Percentiles rank a stretch among this genome's conserved stretches.
Conservation (phyloP, 371 early-diverging fungal species). For the Mucor piriformis region DNA sequence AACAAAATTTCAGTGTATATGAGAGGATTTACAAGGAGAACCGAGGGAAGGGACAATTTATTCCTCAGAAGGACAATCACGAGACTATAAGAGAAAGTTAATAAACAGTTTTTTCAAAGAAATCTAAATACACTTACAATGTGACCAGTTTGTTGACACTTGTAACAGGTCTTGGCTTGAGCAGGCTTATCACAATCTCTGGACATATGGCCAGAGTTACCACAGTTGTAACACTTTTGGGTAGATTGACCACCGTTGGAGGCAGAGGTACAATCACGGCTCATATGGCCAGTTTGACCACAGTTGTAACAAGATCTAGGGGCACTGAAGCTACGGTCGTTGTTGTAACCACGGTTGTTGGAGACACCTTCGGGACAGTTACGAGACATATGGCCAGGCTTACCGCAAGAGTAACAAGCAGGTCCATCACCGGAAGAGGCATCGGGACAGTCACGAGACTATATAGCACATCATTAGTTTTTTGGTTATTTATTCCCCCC, state of each 20-base stretch:
- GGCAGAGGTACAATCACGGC: constrained; percentile 43
- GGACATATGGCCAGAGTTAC: constrained; percentile 54
- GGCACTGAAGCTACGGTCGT: constrained; percentile 17
- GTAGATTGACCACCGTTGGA: constrained; percentile 24
- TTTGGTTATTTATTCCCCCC: not conserved
- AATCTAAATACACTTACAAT: constrained; percentile 20
- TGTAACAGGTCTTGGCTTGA: constrained; percentile 65
- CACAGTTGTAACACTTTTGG: constrained; percentile 74
- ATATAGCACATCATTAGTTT: not conserved
- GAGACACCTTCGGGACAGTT: constrained; percentile 54
- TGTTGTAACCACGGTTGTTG: constrained; percentile 23
- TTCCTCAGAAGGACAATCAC: constrained; percentile 32
- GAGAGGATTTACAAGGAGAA: not conserved
- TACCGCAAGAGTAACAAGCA: constrained; percentile 62
- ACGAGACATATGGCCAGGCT: constrained; percentile 65
- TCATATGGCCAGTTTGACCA: constrained; percentile 56
- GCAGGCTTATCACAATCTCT: constrained; percentile 49
- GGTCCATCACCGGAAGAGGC: constrained; percentile 46
- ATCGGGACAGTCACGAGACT: constrained; percentile 63
- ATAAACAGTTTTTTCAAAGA: not conserved
- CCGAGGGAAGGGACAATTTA: constrained; percentile 2
- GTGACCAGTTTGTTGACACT: constrained; percentile 53
- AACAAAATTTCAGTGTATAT: too few relatives aligned
- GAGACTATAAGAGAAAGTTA: constrained; percentile 25
- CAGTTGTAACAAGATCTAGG: constrained; percentile 57